Evolutionary conservation across 257 asterid genomes (phyloP), one percentile per base, ranked within the genome.

Genomic region (Solanum sitiens): DNA sequence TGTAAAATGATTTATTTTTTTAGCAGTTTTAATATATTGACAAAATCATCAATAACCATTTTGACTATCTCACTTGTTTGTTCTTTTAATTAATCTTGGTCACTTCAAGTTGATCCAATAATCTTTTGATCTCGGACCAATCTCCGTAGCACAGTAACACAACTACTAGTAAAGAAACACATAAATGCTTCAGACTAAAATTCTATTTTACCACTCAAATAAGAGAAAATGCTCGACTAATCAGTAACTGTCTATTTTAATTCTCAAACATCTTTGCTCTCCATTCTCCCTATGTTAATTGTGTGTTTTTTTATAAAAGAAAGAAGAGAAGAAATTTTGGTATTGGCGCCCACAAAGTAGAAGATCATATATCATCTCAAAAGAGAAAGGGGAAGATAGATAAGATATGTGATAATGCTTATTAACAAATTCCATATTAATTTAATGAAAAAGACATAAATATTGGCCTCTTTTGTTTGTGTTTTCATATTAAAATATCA

Each of bases 161-260:
- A n/a, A 65, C 20, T 25, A 67, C 0, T 4, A 14, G 0, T 67
- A 12, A 25, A 67, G 11, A 12, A 67, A 67, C 16, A 67, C 12
- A 65, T 65, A 25, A 4, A 2, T 67, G 37, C 21, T 67, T 27
- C 1, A 1, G 1, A 67, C 10, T 67, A 67, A 0, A 30, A 67
- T 2, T 13, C 0, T 70, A 0, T 0, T 70, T 8, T 70, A 70
- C 0, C 21, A 68, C 2, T 12, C 1, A 25, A 11, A 68, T 7
- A 33, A 4, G 39, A 68, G 3, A 6, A 67, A 11, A 68, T 0
- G 1, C 1, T 70, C 0, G 4, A 70, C 23, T 30, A 30, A 7
- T 6, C 7, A 70, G 3, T 70, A 30, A 30, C 0, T 4, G 0
- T 70, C 6, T 15, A 15, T 3, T 3, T 1, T 30, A 70, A 30